Evolutionary conservation across 2,329 filamentous ascomycete species (phyloP), one percentile per base, ranked within the genome.

Genomic region (Diplodia sapinea): DNA sequence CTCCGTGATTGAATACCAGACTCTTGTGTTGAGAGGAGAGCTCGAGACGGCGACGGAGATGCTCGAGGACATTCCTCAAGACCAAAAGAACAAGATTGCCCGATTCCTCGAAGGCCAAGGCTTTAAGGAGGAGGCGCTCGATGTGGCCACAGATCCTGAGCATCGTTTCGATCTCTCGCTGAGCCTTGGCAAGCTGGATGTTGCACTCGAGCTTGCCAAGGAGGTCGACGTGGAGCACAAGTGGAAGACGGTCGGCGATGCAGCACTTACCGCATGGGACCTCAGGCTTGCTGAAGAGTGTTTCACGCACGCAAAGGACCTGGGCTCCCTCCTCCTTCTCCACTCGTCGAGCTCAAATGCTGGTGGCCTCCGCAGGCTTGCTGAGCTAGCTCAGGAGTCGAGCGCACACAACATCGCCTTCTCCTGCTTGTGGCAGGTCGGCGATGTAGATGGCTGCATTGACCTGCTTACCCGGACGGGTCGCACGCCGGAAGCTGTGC

Each of bases 81-180:
- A 96, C 71, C 93, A 99, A 79, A 91, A 97, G 79, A 97, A 97
- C 85, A 98, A 98, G 83, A 96, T 99, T 73, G 95, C 95, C 3
- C 90, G 95, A 26, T 99, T 99, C 85, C 85, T 99, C 65, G 95
- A 98, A 79, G 95, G 95, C 2, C 95, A 99, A 80, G 94, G 94
- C 50, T 93, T 97, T 82, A 98, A 98, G 81, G 94, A 98, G 74
- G 86, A 97, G 71, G 95, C 95, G 0, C 86, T 99, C 17, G 92
- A 97, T 72, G 93, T 99, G 17, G 94, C 95, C 11, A 97, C 94
- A 0, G 95, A 99, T 74, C 86, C 91, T 0, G 95, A 99, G 81
- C 95, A 99, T 82, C 95, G 96, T 77, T 98, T 99, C 74, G 95
- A 99, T 69, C 87, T 99, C 26, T 91, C 95, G 0, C 84, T 99